Conservation (phyloP, 176 grass and related monocot species). For the Themeda triandra region DNA sequence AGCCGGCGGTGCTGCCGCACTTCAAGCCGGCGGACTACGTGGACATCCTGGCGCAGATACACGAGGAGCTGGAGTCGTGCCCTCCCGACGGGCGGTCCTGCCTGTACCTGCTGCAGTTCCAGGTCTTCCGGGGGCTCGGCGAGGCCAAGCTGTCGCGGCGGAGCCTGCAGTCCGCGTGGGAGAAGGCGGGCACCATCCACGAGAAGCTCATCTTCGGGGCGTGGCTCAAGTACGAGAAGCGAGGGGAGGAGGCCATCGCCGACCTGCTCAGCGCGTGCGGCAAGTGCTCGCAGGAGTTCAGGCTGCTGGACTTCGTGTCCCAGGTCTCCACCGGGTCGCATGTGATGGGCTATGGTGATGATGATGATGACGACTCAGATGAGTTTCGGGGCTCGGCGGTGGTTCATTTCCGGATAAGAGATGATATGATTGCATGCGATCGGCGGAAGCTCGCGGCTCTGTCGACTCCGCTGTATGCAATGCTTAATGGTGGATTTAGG, state of each 20-base stretch:
- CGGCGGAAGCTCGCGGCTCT: conserved; percentile 73
- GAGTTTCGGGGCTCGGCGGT: conserved; percentile 40
- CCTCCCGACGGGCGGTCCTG: conserved; percentile 50
- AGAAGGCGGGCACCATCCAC: conserved; percentile 80
- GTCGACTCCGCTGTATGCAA: conserved; percentile 80
- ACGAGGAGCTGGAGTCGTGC: conserved; percentile 92
- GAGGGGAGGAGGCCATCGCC: conserved; percentile 73
- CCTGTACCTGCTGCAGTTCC: conserved; percentile 84
- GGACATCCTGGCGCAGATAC: conserved; percentile 74
- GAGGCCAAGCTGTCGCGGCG: conserved; percentile 79
- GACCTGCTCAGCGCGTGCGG: conserved; percentile 82
- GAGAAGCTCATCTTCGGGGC: conserved; percentile 88
- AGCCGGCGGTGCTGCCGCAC: conserved; percentile 57
- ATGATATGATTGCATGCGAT: conserved; percentile 84
- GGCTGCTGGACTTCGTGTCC: conserved; percentile 69
- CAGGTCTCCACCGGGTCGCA: conserved; percentile 46
- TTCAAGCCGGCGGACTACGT: conserved; percentile 91
- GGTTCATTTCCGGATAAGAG: conserved; percentile 72
- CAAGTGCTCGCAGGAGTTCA: conserved; percentile 97
- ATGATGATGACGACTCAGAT: conserved; percentile 19
- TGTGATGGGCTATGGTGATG: conserved; percentile 20
- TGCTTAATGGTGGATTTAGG: conserved; percentile 91
- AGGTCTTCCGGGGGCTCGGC: conserved; percentile 79
- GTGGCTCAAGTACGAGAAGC: conserved; percentile 95
- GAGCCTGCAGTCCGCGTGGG: conserved; percentile 85